phyloP scores from a whole-genome alignment of 352 stramenopile genomes.

The Phytopythium montanum region DNA sequence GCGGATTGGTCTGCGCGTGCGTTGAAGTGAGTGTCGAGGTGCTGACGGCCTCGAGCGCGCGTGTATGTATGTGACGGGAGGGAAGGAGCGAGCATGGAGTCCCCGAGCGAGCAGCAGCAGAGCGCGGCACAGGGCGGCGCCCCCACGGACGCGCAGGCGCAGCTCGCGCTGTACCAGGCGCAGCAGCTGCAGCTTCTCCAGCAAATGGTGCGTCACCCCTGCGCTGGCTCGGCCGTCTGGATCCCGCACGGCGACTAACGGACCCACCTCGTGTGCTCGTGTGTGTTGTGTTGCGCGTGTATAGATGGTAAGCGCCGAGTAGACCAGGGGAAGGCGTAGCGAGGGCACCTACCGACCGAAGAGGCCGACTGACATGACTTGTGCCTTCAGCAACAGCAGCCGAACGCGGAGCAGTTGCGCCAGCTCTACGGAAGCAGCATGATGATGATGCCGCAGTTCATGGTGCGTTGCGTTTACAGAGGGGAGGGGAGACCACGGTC shows the following conservation, averaged over 20 bases:
- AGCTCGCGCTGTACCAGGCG: constrained; percentile 72
- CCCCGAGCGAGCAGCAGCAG: constrained; percentile 20
- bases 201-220: constrained; percentile 49
- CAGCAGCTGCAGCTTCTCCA: constrained; percentile 79
- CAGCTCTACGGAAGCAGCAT: constrained; percentile 70
- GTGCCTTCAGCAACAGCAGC: constrained; percentile 46
- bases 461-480: constrained; percentile 65
- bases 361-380: neutral
- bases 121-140: constrained; percentile 10
- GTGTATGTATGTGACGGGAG: neutral
- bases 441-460: constrained; percentile 81
- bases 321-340: neutral
- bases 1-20: neutral
- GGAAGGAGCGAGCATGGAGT: constrained; percentile 10
- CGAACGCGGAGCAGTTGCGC: constrained; percentile 72
- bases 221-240: no score
- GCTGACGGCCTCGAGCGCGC: neutral
- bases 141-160: constrained; percentile 16
- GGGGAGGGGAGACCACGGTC: neutral
- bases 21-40: constrained; percentile 1
- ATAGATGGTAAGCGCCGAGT: neutral
- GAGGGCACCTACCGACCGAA: neutral
- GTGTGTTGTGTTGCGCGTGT: neutral
- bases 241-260: neutral
- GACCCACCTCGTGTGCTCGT: no score